phyloP scores from a whole-genome alignment of 2,329 filamentous ascomycete species.

The Atkinsonella hypoxylon region DNA sequence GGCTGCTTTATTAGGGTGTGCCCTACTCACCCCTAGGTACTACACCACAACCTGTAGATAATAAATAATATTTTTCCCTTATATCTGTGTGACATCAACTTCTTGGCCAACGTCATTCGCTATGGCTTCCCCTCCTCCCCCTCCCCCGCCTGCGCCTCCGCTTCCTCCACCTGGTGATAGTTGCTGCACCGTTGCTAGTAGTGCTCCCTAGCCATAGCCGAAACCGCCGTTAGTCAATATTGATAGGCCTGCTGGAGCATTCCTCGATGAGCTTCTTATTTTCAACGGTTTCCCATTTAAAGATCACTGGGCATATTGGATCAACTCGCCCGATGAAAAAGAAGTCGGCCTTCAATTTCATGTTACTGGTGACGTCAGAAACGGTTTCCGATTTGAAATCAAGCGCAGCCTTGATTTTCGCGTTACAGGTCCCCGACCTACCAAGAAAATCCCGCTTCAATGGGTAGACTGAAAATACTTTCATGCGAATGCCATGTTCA shows the following conservation, averaged over 20 bases:
- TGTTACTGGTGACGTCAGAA: conserved; percentile 19
- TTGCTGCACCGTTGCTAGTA: not conserved
- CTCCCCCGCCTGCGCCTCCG: not conserved
- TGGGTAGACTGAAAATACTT: conserved; percentile 16
- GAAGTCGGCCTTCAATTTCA: conserved; percentile 18
- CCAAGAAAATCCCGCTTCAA: conserved; percentile 16
- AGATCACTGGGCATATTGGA: conserved; percentile 24
- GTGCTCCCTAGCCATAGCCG: not conserved
- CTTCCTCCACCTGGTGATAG: not conserved
- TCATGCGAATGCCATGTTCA: conserved; percentile 15
- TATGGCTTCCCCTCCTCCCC: not conserved
- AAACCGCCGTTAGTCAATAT: not conserved
- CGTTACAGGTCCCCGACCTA: conserved; percentile 8
- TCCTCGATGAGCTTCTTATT: conserved; percentile 18
- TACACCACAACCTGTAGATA: too few relatives aligned
- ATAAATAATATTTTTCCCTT: too few relatives aligned
- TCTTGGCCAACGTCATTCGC: not conserved
- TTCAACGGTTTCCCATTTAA: conserved; percentile 22
- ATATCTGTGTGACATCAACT: too few relatives aligned
- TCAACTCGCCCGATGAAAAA: conserved; percentile 10
- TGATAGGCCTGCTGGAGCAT: conserved; percentile 9
- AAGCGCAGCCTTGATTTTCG: conserved; percentile 17
- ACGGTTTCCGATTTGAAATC: conserved; percentile 19
- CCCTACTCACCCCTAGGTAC: too few relatives aligned
- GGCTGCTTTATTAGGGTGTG: too few relatives aligned